Evolutionary conservation across 805 yeast species (phyloP).

Genomic region (Debaryomyces maramus): DNA sequence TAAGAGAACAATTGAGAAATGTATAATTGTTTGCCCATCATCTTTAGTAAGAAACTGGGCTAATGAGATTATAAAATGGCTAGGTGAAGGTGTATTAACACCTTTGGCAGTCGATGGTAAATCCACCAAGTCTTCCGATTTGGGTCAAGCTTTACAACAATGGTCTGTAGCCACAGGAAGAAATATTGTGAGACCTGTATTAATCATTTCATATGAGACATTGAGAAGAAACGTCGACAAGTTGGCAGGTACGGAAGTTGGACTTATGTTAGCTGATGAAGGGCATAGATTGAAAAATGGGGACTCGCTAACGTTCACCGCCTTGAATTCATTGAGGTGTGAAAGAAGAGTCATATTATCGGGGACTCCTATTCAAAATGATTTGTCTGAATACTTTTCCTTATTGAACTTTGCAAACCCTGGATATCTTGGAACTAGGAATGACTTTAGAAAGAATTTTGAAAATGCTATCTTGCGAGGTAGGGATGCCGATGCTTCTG

Average conservation of each 20-base stretch:
- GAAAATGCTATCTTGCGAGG: conserved; percentile 80
- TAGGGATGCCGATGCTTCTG: conserved; percentile 87
- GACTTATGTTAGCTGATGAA: conserved; percentile 67
- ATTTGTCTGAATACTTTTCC: conserved; percentile 90
- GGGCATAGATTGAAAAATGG: conserved; percentile 59
- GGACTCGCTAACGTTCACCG: conserved; percentile 87
- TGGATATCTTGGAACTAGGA: conserved; percentile 80
- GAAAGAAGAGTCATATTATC: conserved; percentile 87
- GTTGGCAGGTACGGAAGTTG: conserved; percentile 75
- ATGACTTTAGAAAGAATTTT: conserved; percentile 80
- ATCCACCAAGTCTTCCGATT: conserved; percentile 66
- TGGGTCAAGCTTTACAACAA: conserved; percentile 63
- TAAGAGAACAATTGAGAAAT: conserved; percentile 78
- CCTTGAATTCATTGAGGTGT: conserved; percentile 80
- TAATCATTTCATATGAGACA: conserved; percentile 93
- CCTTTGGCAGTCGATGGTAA: conserved; percentile 94
- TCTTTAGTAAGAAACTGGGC: conserved; percentile 96
- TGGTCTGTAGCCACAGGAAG: conserved; percentile 92
- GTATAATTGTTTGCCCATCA: conserved; percentile 93
- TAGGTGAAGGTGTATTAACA: conserved; percentile 85
- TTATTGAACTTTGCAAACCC: conserved; percentile 91
- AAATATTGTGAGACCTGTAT: conserved; percentile 86
- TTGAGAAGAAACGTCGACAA: conserved; percentile 80
- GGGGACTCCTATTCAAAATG: conserved; percentile 97
- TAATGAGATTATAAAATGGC: conserved; percentile 91